Evolutionary conservation across 1,284 basidiomycete genomes (phyloP).

Genomic region (Pseudozyma tsukubaensis): DNA sequence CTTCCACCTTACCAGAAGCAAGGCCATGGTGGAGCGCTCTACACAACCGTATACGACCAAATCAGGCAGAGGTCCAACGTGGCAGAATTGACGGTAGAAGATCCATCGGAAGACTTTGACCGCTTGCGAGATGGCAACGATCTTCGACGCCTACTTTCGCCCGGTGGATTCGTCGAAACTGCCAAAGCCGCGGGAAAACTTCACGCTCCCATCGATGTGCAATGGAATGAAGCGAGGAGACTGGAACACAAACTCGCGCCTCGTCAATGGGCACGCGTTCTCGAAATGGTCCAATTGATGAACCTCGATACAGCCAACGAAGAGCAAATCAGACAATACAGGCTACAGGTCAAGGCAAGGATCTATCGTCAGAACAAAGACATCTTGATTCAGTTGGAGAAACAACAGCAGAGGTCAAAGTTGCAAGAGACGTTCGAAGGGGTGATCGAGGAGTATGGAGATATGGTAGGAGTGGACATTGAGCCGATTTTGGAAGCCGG

Average conservation of each 20-base stretch:
- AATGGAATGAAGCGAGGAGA: slow-evolving; percentile 84
- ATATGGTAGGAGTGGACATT: slow-evolving; percentile 74
- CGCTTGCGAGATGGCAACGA: slow-evolving; percentile 93
- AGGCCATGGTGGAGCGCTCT: slow-evolving; percentile 80
- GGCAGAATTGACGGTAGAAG: slow-evolving; percentile 93
- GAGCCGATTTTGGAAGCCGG: slow-evolving; percentile 51
- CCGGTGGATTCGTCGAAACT: slow-evolving; percentile 72
- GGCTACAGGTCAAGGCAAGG: slow-evolving; percentile 80
- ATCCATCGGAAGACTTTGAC: slow-evolving; percentile 95
- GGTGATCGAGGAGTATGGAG: slow-evolving; percentile 85
- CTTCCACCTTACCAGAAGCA: slow-evolving; percentile 88
- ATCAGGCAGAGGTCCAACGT: slow-evolving; percentile 77
- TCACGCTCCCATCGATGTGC: slow-evolving; percentile 79
- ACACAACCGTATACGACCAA: slow-evolving; percentile 85
- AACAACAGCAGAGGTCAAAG: slow-evolving; percentile 85
- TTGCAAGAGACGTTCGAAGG: slow-evolving; percentile 92
- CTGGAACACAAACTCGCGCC: slow-evolving; percentile 88
- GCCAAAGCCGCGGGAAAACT: slow-evolving; percentile 73
- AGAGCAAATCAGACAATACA: slow-evolving; percentile 75
- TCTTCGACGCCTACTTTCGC: slow-evolving; percentile 82
- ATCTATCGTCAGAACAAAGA: slow-evolving; percentile 95
- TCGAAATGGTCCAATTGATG: slow-evolving; percentile 89
- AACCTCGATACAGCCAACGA: slow-evolving; percentile 77
- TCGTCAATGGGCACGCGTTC: slow-evolving; percentile 90
- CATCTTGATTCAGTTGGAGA: slow-evolving; percentile 84